Evolutionary conservation across 2,329 filamentous ascomycete genomes (phyloP), one percentile per base, ranked within the genome.

Genomic region (Didymella glomerata): DNA sequence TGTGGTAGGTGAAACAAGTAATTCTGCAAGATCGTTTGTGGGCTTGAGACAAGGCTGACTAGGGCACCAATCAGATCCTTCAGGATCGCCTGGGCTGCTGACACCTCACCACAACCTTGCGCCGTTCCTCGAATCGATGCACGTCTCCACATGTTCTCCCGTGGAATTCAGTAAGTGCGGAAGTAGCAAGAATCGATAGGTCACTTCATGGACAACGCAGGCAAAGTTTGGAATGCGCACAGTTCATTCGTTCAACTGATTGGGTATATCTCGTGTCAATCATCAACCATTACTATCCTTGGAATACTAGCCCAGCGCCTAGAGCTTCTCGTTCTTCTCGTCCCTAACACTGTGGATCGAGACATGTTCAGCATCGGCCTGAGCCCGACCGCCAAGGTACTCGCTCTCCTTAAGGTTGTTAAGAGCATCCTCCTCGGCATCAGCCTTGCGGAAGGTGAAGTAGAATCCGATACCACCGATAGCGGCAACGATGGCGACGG

Each of bases 381-480:
- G 30, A 20, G 61, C 60, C 20, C 60, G 48, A n/a, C 61, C 59
- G 16, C 69, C 69, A 25, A 71, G 18, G 18, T 66, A 71, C 16
- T 49, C 60, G 30, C 66, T 69, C 56, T 69, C 60, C 54, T 71
- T 67, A 9, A 71, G 48, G 40, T 69, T 71, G 62, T 76, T 76
- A 30, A 76, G 65, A 4, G 63, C 61, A 45, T 77, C 74, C 49
- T 77, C 74, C 42, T 76, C 64, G 1, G 48, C 48, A 32, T 77
- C 74, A 8, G 74, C 68, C 48, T 69, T 68, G 51, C 71, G 70
- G 68, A 74, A 76, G 0, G 64, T 69, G 10, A 73, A 38, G 56
- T 69, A 76, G 63, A 77, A 77, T 24, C 68, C 66, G 28, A 69
- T 45, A 42, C 69, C 75, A 42, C 71, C 74, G 14, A 68, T 54